Conservation (phyloP, 2,329 filamentous ascomycete species). For the Chrysosphaeria jannelii region DNA sequence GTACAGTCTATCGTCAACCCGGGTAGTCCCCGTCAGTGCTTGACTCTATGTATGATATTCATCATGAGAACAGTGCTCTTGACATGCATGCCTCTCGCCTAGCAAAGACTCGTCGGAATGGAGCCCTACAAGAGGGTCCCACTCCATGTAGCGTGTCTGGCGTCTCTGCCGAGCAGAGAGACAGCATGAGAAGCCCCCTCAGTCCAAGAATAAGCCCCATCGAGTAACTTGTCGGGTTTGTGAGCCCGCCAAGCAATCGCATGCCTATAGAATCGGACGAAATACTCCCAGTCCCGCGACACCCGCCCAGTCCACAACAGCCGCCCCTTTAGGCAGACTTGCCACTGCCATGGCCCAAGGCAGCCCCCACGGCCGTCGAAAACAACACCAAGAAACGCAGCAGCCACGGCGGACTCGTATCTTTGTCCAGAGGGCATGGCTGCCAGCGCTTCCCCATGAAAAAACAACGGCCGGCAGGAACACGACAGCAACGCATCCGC, state of each 20-base stretch:
- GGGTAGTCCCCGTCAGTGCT: constrained; percentile 46
- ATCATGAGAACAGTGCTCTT: constrained; percentile 42
- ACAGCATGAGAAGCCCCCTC: constrained; percentile 27
- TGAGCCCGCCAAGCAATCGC: constrained; percentile 45
- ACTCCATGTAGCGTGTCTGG: neutral
- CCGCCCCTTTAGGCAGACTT: too few species aligned
- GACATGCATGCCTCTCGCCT: constrained; percentile 1
- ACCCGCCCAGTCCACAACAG: too few species aligned
- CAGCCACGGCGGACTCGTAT: constrained; percentile 56
- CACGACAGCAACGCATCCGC: constrained; percentile 8
- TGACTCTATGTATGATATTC: constrained; percentile 93
- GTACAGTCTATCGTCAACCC: constrained; percentile 12
- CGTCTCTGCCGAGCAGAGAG: neutral
- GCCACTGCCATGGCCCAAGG: too few species aligned
- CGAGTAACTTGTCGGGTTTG: constrained; percentile 50
- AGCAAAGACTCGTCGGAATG: constrained; percentile 7
- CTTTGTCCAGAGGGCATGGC: constrained; percentile 33
- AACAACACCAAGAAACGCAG: neutral
- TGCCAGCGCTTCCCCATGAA: too few species aligned
- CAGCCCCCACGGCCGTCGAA: too few species aligned
- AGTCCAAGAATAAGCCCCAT: constrained; percentile 99
- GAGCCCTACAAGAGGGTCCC: constrained; percentile 3
- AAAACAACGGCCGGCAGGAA: constrained; percentile 5
- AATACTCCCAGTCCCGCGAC: constrained; percentile 24
- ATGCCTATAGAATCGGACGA: constrained; percentile 93